A percentile compares a stretch with the other conserved stretches of the same genome.
These are phyloP conservation scores for Starmera dryadoides DNA, from an alignment of 805 yeast species.

Conservation along the genomic window DNA sequence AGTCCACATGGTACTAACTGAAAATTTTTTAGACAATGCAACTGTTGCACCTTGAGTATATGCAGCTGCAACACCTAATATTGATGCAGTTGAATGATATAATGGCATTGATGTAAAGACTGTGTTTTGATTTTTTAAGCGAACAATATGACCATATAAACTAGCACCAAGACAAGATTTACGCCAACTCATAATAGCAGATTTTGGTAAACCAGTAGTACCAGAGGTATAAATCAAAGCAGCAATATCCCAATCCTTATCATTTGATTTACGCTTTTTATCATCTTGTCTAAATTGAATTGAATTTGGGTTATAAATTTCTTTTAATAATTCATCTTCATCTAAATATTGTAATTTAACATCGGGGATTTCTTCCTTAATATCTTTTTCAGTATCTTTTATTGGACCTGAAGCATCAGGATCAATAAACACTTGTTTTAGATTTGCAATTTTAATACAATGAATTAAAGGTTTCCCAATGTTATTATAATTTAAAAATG, in stretches of 20 bases:
- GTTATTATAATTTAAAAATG: constrained; percentile 78
- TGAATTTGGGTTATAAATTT: constrained; percentile 31
- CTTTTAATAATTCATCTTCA: constrained; percentile 38
- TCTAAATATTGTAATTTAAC: constrained; percentile 42
- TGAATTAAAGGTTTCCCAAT: constrained; percentile 70
- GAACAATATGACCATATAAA: constrained; percentile 63
- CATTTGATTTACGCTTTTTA: constrained; percentile 48
- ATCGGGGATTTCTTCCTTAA: constrained; percentile 28
- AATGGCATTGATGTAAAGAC: constrained; percentile 92
- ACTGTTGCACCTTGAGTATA: constrained; percentile 64
- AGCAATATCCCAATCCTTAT: constrained; percentile 55
- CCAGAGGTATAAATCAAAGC: constrained; percentile 86
- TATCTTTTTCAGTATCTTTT: constrained; percentile 37
- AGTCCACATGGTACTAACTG: constrained; percentile 83
- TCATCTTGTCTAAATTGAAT: constrained; percentile 51
- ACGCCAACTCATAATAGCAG: constrained; percentile 90
- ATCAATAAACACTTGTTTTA: constrained; percentile 64
- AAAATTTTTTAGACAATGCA: constrained; percentile 74
- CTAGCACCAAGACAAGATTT: constrained; percentile 67
- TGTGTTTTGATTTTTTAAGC: constrained; percentile 43
- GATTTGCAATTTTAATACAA: constrained; percentile 64
- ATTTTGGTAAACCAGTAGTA: constrained; percentile 90
- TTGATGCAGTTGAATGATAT: constrained; percentile 90
- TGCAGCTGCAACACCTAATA: constrained; percentile 74
- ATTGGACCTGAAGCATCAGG: constrained; percentile 55